phyloP scores from a whole-genome alignment of 768 basidiomycete species.

The Russula earlei region DNA sequence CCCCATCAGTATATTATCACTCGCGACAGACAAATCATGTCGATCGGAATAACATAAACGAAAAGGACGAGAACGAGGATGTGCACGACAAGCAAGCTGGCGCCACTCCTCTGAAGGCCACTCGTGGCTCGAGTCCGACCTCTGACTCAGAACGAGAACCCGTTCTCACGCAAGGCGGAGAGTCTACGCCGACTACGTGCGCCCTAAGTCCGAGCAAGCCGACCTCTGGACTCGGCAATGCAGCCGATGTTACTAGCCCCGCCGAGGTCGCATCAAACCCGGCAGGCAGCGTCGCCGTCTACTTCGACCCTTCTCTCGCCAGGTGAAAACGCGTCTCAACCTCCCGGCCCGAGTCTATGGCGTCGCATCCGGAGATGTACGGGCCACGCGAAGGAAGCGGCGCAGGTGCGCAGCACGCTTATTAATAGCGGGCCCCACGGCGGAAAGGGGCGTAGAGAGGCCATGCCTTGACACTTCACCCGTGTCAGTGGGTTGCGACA shows the following conservation, averaged over 20 bases:
- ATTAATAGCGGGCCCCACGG: not conserved
- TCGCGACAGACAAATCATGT: not conserved
- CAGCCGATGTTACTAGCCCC: not conserved
- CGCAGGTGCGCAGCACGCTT: conserved; percentile 7
- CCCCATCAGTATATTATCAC: conserved; percentile 1
- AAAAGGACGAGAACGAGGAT: not conserved
- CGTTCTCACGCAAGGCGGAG: not conserved
- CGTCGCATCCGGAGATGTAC: conserved; percentile 9
- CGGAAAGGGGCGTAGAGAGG: not conserved
- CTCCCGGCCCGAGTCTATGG: conserved; percentile 4
- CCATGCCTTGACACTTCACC: not conserved
- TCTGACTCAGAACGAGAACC: not conserved
- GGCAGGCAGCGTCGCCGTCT: not conserved
- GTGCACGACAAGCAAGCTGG: not conserved
- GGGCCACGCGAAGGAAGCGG: not conserved
- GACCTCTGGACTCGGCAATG: not conserved
- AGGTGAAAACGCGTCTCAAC: not conserved
- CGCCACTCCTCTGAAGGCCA: not conserved
- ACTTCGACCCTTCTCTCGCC: not conserved
- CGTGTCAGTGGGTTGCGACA: not conserved
- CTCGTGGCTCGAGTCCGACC: not conserved
- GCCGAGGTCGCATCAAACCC: not conserved
- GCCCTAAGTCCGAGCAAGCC: not conserved
- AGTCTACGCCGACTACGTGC: not conserved
- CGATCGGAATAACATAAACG: not conserved